Evolutionary conservation across 768 basidiomycete genomes (phyloP).

Genomic region (Naganishia onofrii): DNA sequence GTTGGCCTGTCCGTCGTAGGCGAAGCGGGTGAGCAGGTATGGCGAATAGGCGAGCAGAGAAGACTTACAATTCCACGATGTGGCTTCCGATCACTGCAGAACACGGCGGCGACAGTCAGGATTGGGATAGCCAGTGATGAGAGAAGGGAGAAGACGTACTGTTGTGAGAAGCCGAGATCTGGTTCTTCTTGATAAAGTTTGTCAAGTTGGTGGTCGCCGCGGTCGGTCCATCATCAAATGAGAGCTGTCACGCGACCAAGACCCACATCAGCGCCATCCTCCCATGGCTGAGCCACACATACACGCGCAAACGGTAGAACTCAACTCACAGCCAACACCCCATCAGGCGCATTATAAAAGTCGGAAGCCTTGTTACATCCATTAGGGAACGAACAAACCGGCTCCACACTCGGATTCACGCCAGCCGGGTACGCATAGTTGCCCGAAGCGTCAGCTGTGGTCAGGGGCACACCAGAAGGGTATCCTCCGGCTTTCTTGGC

Average conservation of each 20-base stretch:
- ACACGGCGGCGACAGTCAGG: too few relatives aligned
- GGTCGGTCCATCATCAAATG: conserved; percentile 19
- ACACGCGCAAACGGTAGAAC: too few relatives aligned
- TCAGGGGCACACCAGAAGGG: conserved; percentile 3
- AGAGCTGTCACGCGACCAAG: neutral
- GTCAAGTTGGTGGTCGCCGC: conserved; percentile 15
- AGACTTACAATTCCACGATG: conserved; percentile 14
- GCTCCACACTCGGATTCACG: neutral
- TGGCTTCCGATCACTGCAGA: conserved; percentile 14
- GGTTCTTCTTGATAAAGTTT: conserved; percentile 14
- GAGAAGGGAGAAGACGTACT: neutral
- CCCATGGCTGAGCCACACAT: neutral
- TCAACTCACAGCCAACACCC: conserved; percentile 8
- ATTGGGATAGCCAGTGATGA: too few relatives aligned
- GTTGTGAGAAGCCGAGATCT: conserved; percentile 16
- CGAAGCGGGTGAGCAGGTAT: neutral
- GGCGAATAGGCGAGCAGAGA: neutral
- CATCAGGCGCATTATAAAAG: conserved; percentile 19
- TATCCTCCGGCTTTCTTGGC: neutral
- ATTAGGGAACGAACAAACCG: conserved; percentile 9
- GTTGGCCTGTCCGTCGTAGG: neutral
- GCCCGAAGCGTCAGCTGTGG: conserved; percentile 7
- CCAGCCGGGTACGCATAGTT: conserved; percentile 22
- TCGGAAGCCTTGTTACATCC: conserved; percentile 19
- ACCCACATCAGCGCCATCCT: neutral